Conservation (phyloP, 257 asterid genomes). For the Anisodus tanguticus region DNA sequence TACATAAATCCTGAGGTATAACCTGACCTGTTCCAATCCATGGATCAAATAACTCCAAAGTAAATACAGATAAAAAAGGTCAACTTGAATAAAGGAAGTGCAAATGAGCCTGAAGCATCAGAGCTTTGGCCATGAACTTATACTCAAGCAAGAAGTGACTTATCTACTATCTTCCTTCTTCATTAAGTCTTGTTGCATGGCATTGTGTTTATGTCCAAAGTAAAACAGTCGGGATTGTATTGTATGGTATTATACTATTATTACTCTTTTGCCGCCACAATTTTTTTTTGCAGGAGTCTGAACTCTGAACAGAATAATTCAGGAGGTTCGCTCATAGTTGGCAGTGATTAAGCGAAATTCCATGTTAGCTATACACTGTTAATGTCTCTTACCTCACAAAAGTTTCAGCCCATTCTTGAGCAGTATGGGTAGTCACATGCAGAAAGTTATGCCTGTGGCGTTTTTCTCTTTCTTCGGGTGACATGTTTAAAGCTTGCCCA, state of each 20-base stretch:
- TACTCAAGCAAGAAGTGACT: background rate
- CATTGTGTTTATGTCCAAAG: background rate
- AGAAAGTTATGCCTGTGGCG: conserved; percentile 84
- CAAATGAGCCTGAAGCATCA: conserved; percentile 9
- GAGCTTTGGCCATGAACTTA: background rate
- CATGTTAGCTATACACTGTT: background rate
- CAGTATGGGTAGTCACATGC: conserved; percentile 94
- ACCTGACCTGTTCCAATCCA: background rate
- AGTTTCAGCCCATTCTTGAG: conserved; percentile 98
- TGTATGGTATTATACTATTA: conserved; percentile 2
- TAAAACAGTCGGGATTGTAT: background rate
- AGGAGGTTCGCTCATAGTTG: conserved; percentile 21
- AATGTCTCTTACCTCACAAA: conserved; percentile 75
- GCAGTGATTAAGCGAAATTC: background rate
- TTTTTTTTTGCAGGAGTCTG: conserved; percentile 16
- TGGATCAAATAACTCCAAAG: background rate
- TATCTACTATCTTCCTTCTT: conserved; percentile 9
- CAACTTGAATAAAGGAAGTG: conserved; percentile 19
- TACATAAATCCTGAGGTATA: background rate
- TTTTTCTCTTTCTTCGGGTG: conserved; percentile 85
- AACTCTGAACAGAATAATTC: conserved; percentile 23
- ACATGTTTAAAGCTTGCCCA: conserved; percentile 80
- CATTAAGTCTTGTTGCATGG: background rate
- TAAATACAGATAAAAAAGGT: background rate
- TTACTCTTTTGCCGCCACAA: background rate